Conservation (phyloP, 768 basidiomycete genomes). For the Suillus alpinus region DNA sequence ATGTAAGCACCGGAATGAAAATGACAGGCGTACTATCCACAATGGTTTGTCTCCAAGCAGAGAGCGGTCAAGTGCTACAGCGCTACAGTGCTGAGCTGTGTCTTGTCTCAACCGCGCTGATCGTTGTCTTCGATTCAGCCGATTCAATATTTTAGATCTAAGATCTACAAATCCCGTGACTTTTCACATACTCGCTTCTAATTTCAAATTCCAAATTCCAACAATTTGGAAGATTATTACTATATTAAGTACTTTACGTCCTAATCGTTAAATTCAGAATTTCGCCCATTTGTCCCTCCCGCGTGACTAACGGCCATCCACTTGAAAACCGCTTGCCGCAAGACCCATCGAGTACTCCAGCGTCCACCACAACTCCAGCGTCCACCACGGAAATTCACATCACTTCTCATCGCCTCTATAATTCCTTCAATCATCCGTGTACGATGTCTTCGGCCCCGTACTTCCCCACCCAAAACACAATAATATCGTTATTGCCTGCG, state of each 20-base stretch:
- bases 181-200: conserved; percentile 19
- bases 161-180: conserved; percentile 22
- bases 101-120: conserved; percentile 3
- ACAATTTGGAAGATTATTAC: conserved; percentile 11
- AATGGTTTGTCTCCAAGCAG: neutral
- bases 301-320: neutral
- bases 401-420: neutral
- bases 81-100: neutral
- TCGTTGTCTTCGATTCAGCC: conserved; percentile 2
- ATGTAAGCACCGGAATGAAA: conserved; percentile 2
- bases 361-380: conserved; percentile 12
- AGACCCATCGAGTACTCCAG: neutral
- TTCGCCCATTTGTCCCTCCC: no score
- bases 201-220: conserved; percentile 32
- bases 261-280: conserved; percentile 9
- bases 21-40: conserved; percentile 1
- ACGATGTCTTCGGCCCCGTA: conserved; percentile 25
- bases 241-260: conserved; percentile 8
- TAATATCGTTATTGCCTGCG: conserved; percentile 13
- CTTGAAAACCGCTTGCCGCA: neutral
- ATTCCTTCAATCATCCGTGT: neutral
- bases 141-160: conserved; percentile 11
- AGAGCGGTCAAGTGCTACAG: neutral
- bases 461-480: conserved; percentile 10
- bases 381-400: neutral